These are phyloP conservation scores for Akanthomyces muscarius DNA, from an alignment of 2,329 filamentous ascomycete species.

Conservation along the genomic window DNA sequence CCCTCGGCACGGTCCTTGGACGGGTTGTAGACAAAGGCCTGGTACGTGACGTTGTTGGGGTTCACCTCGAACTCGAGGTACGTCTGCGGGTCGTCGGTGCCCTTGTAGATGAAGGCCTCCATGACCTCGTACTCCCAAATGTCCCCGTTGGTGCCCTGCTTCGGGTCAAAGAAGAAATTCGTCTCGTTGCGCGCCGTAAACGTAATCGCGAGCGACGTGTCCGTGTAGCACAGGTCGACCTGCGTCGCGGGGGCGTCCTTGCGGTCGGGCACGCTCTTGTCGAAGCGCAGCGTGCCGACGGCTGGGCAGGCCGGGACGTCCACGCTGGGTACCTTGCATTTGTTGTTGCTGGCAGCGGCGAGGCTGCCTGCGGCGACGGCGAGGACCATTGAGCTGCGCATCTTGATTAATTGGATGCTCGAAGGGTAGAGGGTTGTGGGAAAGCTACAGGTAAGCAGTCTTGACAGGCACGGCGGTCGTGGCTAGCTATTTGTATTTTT, in stretches of 20 bases:
- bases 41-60: slow-evolving; percentile 49
- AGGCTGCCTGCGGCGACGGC: slow-evolving; percentile 12
- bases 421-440: not conserved
- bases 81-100: slow-evolving; percentile 42
- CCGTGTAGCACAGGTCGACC: slow-evolving; percentile 45
- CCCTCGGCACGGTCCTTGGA: slow-evolving; percentile 39
- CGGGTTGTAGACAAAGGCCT: slow-evolving; percentile 49
- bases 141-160: slow-evolving; percentile 41
- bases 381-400: slow-evolving; percentile 10
- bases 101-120: slow-evolving; percentile 46
- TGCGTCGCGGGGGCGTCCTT: slow-evolving; percentile 40
- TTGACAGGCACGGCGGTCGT: not conserved
- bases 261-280: slow-evolving; percentile 40
- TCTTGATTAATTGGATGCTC: not conserved
- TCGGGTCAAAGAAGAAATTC: slow-evolving; percentile 43
- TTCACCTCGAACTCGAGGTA: slow-evolving; percentile 50
- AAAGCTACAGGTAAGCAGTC: not conserved
- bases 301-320: slow-evolving; percentile 38
- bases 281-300: slow-evolving; percentile 35
- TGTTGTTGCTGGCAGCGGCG: slow-evolving; percentile 9
- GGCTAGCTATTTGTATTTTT: not conserved
- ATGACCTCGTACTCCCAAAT: slow-evolving; percentile 49
- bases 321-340: slow-evolving; percentile 26
- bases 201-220: slow-evolving; percentile 35
- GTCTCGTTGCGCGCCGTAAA: slow-evolving; percentile 45